Evolutionary conservation across 2,329 filamentous ascomycete species (phyloP).

Genomic region (Albifimbria verrucaria): DNA sequence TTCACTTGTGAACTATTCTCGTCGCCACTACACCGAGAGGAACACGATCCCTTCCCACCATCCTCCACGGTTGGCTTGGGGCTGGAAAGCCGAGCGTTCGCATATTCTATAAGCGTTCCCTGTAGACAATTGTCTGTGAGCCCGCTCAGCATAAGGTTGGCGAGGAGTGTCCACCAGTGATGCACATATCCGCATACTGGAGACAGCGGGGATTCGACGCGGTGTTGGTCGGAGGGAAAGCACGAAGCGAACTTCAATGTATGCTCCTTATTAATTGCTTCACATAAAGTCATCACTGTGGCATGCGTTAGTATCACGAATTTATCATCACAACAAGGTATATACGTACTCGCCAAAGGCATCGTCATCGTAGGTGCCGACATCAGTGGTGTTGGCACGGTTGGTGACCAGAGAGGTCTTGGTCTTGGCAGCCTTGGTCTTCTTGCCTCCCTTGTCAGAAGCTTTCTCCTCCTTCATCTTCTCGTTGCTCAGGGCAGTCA

Average conservation of each 20-base stretch:
- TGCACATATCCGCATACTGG: background rate
- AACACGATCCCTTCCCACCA: too few relatives aligned
- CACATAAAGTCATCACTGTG: conserved; percentile 70
- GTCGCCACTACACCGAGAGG: too few relatives aligned
- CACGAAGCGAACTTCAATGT: conserved; percentile 6
- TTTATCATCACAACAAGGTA: background rate
- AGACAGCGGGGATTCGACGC: conserved; percentile 7
- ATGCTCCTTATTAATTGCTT: conserved; percentile 27
- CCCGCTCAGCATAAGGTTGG: too few relatives aligned
- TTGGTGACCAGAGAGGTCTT: conserved; percentile 77
- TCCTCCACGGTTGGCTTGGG: too few relatives aligned
- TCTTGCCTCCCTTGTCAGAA: conserved; percentile 91
- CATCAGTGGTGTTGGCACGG: conserved; percentile 63
- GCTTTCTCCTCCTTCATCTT: conserved; percentile 99
- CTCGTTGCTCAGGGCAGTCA: conserved; percentile 93
- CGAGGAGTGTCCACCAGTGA: too few relatives aligned
- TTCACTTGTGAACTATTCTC: too few relatives aligned
- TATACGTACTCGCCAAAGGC: conserved; percentile 75
- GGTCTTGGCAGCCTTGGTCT: conserved; percentile 93
- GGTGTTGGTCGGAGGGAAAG: conserved; percentile 6
- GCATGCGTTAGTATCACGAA: conserved; percentile 13
- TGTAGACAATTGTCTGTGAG: too few relatives aligned
- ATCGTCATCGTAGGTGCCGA: conserved; percentile 75
- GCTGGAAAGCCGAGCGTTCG: too few relatives aligned
- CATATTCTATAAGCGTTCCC: too few relatives aligned